Percentiles rank a stretch among this genome's conserved stretches.
These are phyloP conservation scores for Fomitopsis schrenkii DNA, from an alignment of 1,284 basidiomycete genomes.

Conservation along the genomic window DNA sequence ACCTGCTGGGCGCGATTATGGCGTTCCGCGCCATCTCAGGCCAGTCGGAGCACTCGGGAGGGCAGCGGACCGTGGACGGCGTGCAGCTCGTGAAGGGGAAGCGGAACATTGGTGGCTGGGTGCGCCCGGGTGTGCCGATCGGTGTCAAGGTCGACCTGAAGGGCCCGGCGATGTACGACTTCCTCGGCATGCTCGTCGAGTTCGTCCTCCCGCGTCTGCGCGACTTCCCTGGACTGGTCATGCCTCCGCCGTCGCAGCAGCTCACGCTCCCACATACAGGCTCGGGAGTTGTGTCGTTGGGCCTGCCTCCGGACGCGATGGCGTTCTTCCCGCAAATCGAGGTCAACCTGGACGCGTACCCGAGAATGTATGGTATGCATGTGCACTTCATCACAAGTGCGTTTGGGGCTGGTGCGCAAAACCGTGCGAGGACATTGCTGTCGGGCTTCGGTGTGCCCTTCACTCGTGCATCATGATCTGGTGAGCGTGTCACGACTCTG, in stretches of 20 bases:
- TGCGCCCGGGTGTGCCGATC: slow-evolving; percentile 79
- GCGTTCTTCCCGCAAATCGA: slow-evolving; percentile 93
- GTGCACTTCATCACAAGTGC: slow-evolving; percentile 89
- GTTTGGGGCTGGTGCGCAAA: slow-evolving; percentile 80
- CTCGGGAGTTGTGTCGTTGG: slow-evolving; percentile 86
- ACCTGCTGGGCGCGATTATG: slow-evolving; percentile 83
- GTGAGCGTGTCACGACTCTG: background rate
- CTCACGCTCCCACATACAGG: slow-evolving; percentile 72
- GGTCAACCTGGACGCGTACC: slow-evolving; percentile 87
- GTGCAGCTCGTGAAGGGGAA: slow-evolving; percentile 81
- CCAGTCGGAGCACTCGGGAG: slow-evolving; percentile 69
- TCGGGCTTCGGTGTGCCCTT: slow-evolving; percentile 92
- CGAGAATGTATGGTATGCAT: slow-evolving; percentile 82
- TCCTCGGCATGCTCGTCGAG: slow-evolving; percentile 84
- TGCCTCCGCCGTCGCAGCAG: slow-evolving; percentile 63
- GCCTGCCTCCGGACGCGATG: slow-evolving; percentile 83
- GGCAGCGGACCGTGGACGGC: slow-evolving; percentile 63
- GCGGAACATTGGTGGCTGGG: slow-evolving; percentile 83
- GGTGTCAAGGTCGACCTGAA: slow-evolving; percentile 89
- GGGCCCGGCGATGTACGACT: slow-evolving; percentile 92
- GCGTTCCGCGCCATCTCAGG: slow-evolving; percentile 88
- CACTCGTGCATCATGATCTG: slow-evolving; percentile 31
- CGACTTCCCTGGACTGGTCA: slow-evolving; percentile 81
- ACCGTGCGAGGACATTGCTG: slow-evolving; percentile 77
- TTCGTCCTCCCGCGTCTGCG: slow-evolving; percentile 93